A percentile compares a stretch with the other conserved stretches of the same genome.
Evolutionary conservation across 2,329 filamentous ascomycete genomes (phyloP).

Genomic region (Pseudocercospora pini-densiflorae): DNA sequence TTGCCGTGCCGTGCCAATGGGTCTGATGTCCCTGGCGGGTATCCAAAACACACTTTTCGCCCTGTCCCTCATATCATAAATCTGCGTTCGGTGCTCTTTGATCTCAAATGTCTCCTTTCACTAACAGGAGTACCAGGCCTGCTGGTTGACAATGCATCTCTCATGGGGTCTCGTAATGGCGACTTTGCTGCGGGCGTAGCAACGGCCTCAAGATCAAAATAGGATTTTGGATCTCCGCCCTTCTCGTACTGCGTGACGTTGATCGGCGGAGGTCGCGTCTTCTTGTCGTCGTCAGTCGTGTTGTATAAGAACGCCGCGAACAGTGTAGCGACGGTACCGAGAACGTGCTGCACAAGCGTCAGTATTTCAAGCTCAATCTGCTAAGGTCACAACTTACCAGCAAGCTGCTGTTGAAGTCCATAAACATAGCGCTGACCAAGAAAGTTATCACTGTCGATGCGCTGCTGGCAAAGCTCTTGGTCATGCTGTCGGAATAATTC

Average conservation of each 20-base stretch:
- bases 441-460: conserved; percentile 90
- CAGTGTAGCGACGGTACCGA: conserved; percentile 79
- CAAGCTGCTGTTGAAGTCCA: conserved; percentile 74
- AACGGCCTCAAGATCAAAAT: conserved; percentile 51
- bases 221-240: conserved; percentile 44
- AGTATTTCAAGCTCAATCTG: conserved; percentile 15
- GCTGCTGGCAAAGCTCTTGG: conserved; percentile 91
- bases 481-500: conserved; percentile 84
- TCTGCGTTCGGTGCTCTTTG: conserved; percentile 35
- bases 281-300: conserved; percentile 59
- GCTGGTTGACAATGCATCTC: conserved; percentile 58
- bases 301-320: conserved; percentile 86
- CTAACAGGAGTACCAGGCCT: conserved; percentile 40
- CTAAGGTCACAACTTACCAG: conserved; percentile 62
- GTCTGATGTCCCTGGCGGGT: conserved; percentile 20
- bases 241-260: conserved; percentile 79
- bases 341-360: conserved; percentile 66
- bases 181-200: conserved; percentile 50
- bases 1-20: conserved; percentile 7
- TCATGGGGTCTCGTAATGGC: conserved; percentile 47
- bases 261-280: conserved; percentile 66
- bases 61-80: conserved; percentile 45
- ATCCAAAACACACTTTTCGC: conserved; percentile 14
- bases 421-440: conserved; percentile 82
- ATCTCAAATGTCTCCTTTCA: conserved; percentile 43